Base-by-base conservation (phyloP, 129 eudicot species). In the Saussurea involucrata region DNA sequence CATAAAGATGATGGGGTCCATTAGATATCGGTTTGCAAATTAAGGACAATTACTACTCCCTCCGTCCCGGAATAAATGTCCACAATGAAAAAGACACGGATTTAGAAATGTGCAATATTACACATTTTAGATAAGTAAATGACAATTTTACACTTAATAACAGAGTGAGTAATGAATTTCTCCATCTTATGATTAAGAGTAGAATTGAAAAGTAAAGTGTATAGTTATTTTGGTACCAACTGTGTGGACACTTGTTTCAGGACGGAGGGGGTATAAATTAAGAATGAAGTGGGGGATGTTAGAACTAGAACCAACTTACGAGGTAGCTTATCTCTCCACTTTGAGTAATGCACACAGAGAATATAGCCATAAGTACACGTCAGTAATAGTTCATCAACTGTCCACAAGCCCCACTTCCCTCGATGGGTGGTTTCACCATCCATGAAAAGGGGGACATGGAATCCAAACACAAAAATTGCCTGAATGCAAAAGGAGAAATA, bases 321-420 rank as follows among this genome's bases (percentile, higher is more conserved):
- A 37, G 97, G 97, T 77, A 91, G 74, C 88, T 85, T 88, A 53
- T 87, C 94, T 81, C 84, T 86, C 97, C 97, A 91, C 75, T 89
- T 91, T 32, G 97, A 88, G 76, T 86, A 87, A 81, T 91, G 94
- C 78, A 86, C 93, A 81, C 89, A 91, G 12, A 85, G 79, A 69
- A 91, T 86, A 77, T 86, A 91, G 75, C 87, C 90, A 69, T 91
- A 91, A 40, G 79, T 82, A 66, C 90, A 86, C 4, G 90, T 71
- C 20, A 91, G 88, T 80, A 88, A 77, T 61, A 88, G 86, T 53
- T 85, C 71, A 71, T 86, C 85, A 74, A 79, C 27, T 63, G 85
- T 80, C 91, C 86, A 88, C 65, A 91, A 69, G 8, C 84, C 85
- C 97, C 97, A 91, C 64, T 88, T 91, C 65, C 85, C 89, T 73